Evolutionary conservation across 2,329 filamentous ascomycete genomes (phyloP), one percentile per base, ranked within the genome.

Genomic region (Huntiella savannae): DNA sequence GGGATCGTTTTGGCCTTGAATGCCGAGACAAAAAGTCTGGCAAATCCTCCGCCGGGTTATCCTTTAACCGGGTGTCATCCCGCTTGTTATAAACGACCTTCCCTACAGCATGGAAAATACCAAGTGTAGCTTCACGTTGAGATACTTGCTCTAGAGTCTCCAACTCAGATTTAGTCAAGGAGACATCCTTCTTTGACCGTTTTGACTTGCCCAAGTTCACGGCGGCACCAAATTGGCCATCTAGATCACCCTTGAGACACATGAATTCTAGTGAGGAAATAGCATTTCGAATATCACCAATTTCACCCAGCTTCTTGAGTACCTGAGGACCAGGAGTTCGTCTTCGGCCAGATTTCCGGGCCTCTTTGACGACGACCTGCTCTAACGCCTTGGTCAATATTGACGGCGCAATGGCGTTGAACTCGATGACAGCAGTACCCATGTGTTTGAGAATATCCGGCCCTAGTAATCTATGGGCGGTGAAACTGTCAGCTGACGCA

Each of bases 41-140:
- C 13, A 84, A 63, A 17, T 60, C 60, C 54, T 80, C 76, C 13
- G 62, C 60, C 1, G 38, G 46, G 17, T 43, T 46, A 28, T 48
- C 42, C 6, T 34, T 34, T 15, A 38, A 5, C 13, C 36, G 33
- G n/a, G 35, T 39, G 11, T 50, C 40, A 19, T 51, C 43, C 40
- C 91, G 74, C 59, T 95, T 98, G 64, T 98, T 98, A 64, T 96
- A 93, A 1, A 96, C 79, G 2, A 98, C 83, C 58, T 91, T 95
- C 3, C 88, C 91, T 10, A 96, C 82, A 0, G 91, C 86, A 59
- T 98, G 91, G 57, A 98, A 98, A 43, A 98, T 85, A 1, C 88
- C 91, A 2, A 98, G 67, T 52, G 80, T 94, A 12, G 82, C 79
- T 62, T 96, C 91, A 47, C 91, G 75, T 56, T 87, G 84, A 1